Conservation (phyloP, 805 yeast species). For the Metschnikowia reukaufii region DNA sequence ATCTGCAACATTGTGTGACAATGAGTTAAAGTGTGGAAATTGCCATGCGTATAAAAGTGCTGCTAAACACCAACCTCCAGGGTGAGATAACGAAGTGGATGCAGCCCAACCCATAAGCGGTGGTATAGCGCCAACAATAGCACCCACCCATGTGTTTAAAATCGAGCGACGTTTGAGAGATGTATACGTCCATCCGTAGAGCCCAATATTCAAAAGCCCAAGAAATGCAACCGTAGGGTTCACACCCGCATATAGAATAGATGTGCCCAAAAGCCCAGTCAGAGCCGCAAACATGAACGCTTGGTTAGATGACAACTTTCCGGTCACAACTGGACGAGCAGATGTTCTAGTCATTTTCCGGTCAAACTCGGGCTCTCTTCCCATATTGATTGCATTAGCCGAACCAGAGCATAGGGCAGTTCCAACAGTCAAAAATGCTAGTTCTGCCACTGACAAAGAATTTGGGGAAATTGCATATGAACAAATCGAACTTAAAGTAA, state of each 20-base stretch:
- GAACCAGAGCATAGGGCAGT: conserved; percentile 88
- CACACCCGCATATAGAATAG: conserved; percentile 73
- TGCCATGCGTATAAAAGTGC: conserved; percentile 95
- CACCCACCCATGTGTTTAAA: conserved; percentile 97
- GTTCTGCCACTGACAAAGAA: conserved; percentile 68
- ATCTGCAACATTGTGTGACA: conserved; percentile 81
- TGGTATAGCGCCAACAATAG: conserved; percentile 97
- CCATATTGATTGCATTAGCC: conserved; percentile 97
- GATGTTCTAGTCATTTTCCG: conserved; percentile 84
- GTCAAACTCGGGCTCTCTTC: conserved; percentile 90
- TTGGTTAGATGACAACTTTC: conserved; percentile 68
- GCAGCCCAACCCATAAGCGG: conserved; percentile 99
- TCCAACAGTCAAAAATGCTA: conserved; percentile 75
- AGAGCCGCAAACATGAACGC: conserved; percentile 79
- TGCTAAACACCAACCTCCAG: conserved; percentile 95
- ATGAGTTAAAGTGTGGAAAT: conserved; percentile 94
- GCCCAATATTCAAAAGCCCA: conserved; percentile 76
- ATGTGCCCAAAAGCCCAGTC: conserved; percentile 70
- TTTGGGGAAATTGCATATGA: conserved; percentile 90
- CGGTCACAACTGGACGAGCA: conserved; percentile 86
- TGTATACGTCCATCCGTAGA: conserved; percentile 90
- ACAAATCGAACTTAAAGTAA: conserved; percentile 88
- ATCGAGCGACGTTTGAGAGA: conserved; percentile 83
- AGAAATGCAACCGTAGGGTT: conserved; percentile 79
- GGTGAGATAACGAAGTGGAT: conserved; percentile 72